Evolutionary conservation across 495 filamentous ascomycete genomes (phyloP), one percentile per base, ranked within the genome.

Genomic region (Clavariopsis aquatica): DNA sequence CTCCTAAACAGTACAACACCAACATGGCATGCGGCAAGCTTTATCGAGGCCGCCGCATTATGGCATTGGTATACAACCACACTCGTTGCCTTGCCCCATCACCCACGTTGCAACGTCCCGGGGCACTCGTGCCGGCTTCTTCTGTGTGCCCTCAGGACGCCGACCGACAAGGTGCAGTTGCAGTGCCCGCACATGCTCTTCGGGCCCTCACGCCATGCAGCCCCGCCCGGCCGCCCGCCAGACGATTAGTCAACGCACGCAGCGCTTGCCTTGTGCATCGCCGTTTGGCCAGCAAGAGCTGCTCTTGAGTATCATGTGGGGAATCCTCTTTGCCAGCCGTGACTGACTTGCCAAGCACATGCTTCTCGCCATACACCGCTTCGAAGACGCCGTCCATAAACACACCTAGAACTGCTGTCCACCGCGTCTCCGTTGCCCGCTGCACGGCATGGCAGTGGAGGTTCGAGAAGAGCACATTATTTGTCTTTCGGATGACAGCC

Each of bases 201-300:
- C 34, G 26, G 13, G 51, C 19, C 31, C 19, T 24, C 19, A 45
- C 23, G 24, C 31, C 2, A 28, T 17, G 36, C 28, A 53, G 59
- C 23, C 31, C 59, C 47, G 19, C 26, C n/a, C 47, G 27, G 58
- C 28, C 52, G 27, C 2, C 45, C 19, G 28, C 34, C 1, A 12
- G 22, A 17, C 38, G n/a, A 52, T 31, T 74, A 74, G 43, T 76
- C 72, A 58, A 77, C 75, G 61, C 71, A 75, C 34, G 71, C 64
- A 8, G 71, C 70, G n/a, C 74, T 68, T 2, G 73, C 66, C 68
- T 76, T 76, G 49, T 76, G 73, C 34, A 73, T 71, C 28, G 61
- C 66, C 29, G 73, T 66, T 64, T 76, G 75, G 22, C 73, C 75
- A 55, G 65, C n/a, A 69, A 24, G 59, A 66, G 26, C 57, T 69